Evolutionary conservation across 2,329 filamentous ascomycete genomes (phyloP), one percentile per base, ranked within the genome.

Genomic region (Ophiostoma piceae): DNA sequence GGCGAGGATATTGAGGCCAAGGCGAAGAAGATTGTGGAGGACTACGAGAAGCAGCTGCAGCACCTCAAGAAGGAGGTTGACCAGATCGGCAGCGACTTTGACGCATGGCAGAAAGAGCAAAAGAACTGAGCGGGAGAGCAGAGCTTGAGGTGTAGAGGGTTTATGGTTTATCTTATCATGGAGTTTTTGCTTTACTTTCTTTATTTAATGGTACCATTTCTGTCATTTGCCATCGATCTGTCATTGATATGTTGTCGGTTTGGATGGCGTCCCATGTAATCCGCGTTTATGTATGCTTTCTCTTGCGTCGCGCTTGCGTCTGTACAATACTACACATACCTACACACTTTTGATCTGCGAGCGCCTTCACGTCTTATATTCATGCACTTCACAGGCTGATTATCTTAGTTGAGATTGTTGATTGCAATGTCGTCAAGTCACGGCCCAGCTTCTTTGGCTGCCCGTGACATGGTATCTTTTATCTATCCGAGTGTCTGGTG

Each of bases 1-100:
- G 87, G 89, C 65, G 88, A 91, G 73, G 89, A 92, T 71, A 87
- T 88, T 39, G 87, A 92, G 78, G 84, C 83, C 71, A 89, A 90
- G 78, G 86, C 91, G 60, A 92, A 92, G 79, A 91, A 92, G 90
- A 89, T 94, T 66, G 80, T 94, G 75, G 89, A 91, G 75, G 90
- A 93, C 76, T 94, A 94, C 78, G 90, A 94, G 77, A 91, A 89
- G 77, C 91, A 94, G 80, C 83, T 95, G 43, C 83, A 86, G 76
- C 90, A 94, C 77, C 82, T 96, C 73, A 90, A 88, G 79, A 89
- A 88, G 77, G 89, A 92, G 77, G 82, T 89, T 16, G 88, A 90
- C 76, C 83, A 85, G 67, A 82, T 88, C 73, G 85, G 85, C 74
- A 82, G 83, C 60, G 86, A 87, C 72, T 87, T 84, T 71, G 80